A percentile compares a stretch with the other conserved stretches of the same genome.
Evolutionary conservation across 2,329 filamentous ascomycete species (phyloP).

Genomic region (Exophiala dermatitidis): DNA sequence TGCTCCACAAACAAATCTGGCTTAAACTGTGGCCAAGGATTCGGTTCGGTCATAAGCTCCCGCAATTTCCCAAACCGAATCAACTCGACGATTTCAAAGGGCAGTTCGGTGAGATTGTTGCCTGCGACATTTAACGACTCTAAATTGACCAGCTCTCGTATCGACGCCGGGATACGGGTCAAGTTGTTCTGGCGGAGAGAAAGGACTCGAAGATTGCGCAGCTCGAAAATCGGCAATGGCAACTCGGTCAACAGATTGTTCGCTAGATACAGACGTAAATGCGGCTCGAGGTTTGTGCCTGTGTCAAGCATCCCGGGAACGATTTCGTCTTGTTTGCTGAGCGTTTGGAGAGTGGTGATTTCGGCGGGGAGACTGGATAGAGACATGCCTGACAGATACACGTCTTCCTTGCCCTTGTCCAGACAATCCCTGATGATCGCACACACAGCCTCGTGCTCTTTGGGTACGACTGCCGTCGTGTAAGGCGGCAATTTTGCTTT

Average conservation of each 20-base stretch:
- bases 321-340: conserved; percentile 25
- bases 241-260: conserved; percentile 37
- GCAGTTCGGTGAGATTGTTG: conserved; percentile 38
- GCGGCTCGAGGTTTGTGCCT: conserved; percentile 32
- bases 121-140: conserved; percentile 41
- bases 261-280: conserved; percentile 39
- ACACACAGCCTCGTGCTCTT: conserved; percentile 33
- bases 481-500: conserved; percentile 4
- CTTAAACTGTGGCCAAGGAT: conserved; percentile 15
- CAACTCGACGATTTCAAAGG: conserved; percentile 41
- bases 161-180: conserved; percentile 35
- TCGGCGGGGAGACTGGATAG: conserved; percentile 16
- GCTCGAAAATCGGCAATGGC: conserved; percentile 37
- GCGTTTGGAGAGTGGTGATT: conserved; percentile 14
- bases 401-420: conserved; percentile 38
- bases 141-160: conserved; percentile 37
- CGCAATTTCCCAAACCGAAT: conserved; percentile 25
- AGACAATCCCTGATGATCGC: conserved; percentile 37
- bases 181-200: conserved; percentile 43
- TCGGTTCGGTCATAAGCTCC: conserved; percentile 17
- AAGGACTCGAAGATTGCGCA: conserved; percentile 37
- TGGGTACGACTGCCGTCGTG: not conserved
- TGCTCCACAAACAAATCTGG: conserved; percentile 16
- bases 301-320: conserved; percentile 22
- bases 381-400: conserved; percentile 38